A percentile compares a stretch with the other conserved stretches of the same genome.
Conservation (phyloP, 768 basidiomycete genomes). For the Suillus tomentosus region DNA sequence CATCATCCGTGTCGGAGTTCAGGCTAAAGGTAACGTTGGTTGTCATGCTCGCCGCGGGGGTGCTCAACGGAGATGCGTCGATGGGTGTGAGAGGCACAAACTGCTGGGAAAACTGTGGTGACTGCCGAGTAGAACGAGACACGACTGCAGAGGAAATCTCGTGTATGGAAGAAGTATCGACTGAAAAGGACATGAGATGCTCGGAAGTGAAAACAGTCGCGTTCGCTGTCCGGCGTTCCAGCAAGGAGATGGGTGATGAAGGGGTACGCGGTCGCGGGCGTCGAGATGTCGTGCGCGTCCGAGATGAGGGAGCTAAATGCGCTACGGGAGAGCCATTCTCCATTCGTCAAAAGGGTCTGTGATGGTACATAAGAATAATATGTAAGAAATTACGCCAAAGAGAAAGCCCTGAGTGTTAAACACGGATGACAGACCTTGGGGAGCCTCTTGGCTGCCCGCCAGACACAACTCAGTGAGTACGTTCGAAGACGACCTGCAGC, state of each 20-base stretch:
- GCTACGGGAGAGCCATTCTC: constrained; percentile 3
- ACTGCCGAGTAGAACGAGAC: constrained; percentile 15
- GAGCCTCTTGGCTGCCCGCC: constrained; percentile 5
- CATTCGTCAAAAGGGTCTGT: constrained; percentile 10
- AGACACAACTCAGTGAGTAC: neutral
- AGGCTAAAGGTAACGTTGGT: constrained; percentile 21
- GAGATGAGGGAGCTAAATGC: constrained; percentile 5
- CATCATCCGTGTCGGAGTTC: constrained; percentile 12
- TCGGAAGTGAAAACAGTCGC: neutral
- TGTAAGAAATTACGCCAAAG: neutral
- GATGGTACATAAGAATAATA: neutral
- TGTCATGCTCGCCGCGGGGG: constrained; percentile 44
- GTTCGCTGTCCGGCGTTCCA: constrained; percentile 15
- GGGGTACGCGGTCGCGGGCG: constrained; percentile 1
- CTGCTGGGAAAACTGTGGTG: constrained; percentile 32
- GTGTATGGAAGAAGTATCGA: neutral
- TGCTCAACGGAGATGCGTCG: constrained; percentile 58
- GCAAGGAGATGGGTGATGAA: constrained; percentile 14
- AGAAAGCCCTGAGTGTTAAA: neutral
- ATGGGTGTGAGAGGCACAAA: constrained; percentile 59
- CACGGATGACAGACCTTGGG: constrained; percentile 1
- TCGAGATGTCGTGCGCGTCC: neutral
- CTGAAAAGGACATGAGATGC: neutral
- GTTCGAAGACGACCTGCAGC: neutral
- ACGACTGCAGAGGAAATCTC: neutral